Evolutionary conservation across 768 basidiomycete genomes (phyloP).

Genomic region (Hypsizygus marmoreus): DNA sequence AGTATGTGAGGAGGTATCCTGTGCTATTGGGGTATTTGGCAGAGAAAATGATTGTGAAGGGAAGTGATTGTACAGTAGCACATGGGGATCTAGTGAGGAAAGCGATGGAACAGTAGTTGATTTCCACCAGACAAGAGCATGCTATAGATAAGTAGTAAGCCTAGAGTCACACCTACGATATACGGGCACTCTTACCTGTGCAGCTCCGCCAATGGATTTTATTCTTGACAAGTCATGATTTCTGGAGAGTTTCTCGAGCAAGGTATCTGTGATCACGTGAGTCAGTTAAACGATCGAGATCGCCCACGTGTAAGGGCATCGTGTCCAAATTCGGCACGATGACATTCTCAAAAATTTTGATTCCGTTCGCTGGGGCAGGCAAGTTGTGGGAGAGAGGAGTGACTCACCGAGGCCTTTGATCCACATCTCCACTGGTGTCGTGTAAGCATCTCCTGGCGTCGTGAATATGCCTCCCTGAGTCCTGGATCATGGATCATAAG

Average conservation of each 20-base stretch:
- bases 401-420: conserved; percentile 79
- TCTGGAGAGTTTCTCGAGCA: conserved; percentile 73
- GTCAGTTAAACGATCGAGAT: conserved; percentile 32
- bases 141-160: conserved; percentile 34
- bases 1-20: conserved; percentile 80
- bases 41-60: conserved; percentile 67
- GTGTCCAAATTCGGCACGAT: conserved; percentile 29
- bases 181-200: conserved; percentile 54
- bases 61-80: conserved; percentile 72
- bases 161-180: conserved; percentile 4
- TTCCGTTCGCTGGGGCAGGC: conserved; percentile 47
- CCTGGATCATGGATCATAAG: conserved; percentile 38
- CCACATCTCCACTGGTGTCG: conserved; percentile 91
- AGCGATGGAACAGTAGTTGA: conserved; percentile 72
- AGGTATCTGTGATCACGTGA: conserved; percentile 55
- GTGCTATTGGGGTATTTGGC: conserved; percentile 72
- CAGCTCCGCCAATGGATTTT: conserved; percentile 75
- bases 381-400: conserved; percentile 16
- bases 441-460: conserved; percentile 83
- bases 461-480: conserved; percentile 88
- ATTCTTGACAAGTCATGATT: conserved; percentile 72
- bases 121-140: conserved; percentile 88
- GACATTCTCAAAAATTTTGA: conserved; percentile 54
- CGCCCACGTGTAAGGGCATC: conserved; percentile 11
- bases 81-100: conserved; percentile 69